Evolutionary conservation across 2,329 filamentous ascomycete species (phyloP), one percentile per base, ranked within the genome.

Genomic region (Arthrobotrys sinensis): DNA sequence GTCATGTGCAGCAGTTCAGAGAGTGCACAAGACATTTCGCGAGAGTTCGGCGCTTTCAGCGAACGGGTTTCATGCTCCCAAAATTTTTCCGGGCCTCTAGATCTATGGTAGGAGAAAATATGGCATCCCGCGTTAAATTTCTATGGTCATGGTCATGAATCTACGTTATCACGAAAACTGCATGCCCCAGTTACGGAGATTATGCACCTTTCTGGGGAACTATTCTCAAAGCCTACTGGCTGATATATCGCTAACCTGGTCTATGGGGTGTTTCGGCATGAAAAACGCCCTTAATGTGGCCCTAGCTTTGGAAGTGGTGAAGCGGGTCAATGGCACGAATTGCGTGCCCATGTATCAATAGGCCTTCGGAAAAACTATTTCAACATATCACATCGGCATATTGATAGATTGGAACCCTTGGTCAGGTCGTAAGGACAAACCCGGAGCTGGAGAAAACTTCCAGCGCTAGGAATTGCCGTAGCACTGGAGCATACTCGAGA

Each of bases 291-390:
- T 63, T 12, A 32, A 52, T 53, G 65, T 46, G 66, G 66, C 16
- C 57, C 48, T 28, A 60, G 65, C 45, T 46, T 40, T 45, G 7
- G 10, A 66, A 55, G 21, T 21, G 46, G 34, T 63, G 36, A 62
- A 68, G 12, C 19, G 24, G 16, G 34, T 53, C 28, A 7, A 69
- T 32, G 57, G 24, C 19, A 12, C 38, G 19, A 40, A 64, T 57
- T 55, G 6, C 21, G 24, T 32, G 36, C 28, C 43, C 21, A 21
- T 2, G 7, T 24, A 45, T 46, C 12, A 19, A 75, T 21, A 48
- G 16, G 32, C 32, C 7, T 46, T 38, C 73, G 73, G 73, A 77
- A 77, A 77, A 77, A 77, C 73, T 77, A 67, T 77, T 71, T 24
- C 66, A 34, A 46, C 34, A 66, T 38, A 14, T 48, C 43, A 63